phyloP scores from a whole-genome alignment of 129 eudicot species.

The Chrysanthemum lavandulifolium region DNA sequence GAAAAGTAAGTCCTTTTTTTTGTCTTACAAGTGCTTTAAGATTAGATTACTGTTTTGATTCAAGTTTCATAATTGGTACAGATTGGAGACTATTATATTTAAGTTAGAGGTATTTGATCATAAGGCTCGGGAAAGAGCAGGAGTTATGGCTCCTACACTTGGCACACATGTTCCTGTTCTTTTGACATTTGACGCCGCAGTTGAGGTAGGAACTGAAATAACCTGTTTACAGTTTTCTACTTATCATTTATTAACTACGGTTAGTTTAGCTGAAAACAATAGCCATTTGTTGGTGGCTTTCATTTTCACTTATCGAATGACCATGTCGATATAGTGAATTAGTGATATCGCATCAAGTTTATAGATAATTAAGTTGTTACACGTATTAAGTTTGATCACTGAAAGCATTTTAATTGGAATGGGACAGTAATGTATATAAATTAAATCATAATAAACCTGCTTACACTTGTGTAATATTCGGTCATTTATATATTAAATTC shows the following conservation, averaged over 20 bases:
- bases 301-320: not conserved
- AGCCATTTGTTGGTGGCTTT: conserved; percentile 12
- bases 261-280: not conserved
- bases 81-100: conserved; percentile 68
- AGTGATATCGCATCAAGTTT: not conserved
- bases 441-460: not conserved
- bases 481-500: not conserved
- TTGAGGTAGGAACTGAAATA: conserved; percentile 55
- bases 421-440: not conserved
- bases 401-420: not conserved
- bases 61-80: conserved; percentile 35
- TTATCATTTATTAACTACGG: not conserved
- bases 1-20: conserved; percentile 51
- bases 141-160: conserved; percentile 76
- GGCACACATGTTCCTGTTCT: conserved; percentile 82
- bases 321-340: not conserved
- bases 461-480: not conserved
- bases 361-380: not conserved
- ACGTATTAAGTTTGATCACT: not conserved
- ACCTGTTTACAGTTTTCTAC: conserved; percentile 6
- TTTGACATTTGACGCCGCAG: conserved; percentile 86
- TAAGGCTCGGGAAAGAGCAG: conserved; percentile 96
- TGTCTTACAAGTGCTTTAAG: not conserved
- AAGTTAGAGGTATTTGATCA: conserved; percentile 93
- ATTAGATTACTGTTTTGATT: conserved; percentile 13